Conservation (phyloP, 495 filamentous ascomycete genomes). For the Neurospora sp. region DNA sequence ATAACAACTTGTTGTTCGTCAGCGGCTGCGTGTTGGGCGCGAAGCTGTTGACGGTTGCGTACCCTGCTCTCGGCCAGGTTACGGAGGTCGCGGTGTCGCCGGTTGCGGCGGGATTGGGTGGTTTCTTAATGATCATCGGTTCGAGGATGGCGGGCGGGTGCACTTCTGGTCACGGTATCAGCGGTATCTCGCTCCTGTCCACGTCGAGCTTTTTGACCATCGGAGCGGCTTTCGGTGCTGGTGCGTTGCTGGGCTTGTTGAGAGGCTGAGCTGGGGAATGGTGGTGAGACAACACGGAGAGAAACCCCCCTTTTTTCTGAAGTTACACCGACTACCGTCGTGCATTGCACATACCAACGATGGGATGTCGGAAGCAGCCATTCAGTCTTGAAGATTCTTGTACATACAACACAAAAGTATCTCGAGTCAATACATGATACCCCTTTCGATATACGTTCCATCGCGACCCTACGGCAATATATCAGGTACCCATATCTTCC, state of each 20-base stretch:
- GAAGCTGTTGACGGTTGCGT: constrained; percentile 16
- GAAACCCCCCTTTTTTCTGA: background rate
- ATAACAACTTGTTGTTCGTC: constrained; percentile 33
- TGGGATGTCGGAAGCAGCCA: background rate
- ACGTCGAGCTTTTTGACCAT: constrained; percentile 43
- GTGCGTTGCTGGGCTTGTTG: constrained; percentile 19
- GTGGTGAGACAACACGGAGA: background rate
- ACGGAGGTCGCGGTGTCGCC: constrained; percentile 18
- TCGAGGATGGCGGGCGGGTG: constrained; percentile 47
- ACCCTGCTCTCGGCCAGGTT: constrained; percentile 16
- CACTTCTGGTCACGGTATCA: constrained; percentile 51
- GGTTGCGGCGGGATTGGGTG: constrained; percentile 31
- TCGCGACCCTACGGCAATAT: background rate
- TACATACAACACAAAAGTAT: background rate
- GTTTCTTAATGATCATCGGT: constrained; percentile 41
- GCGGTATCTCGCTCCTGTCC: constrained; percentile 40
- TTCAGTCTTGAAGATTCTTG: background rate
- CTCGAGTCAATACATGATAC: background rate
- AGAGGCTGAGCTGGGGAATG: constrained; percentile 1
- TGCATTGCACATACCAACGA: background rate
- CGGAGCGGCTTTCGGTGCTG: constrained; percentile 38
- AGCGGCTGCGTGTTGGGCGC: constrained; percentile 35
- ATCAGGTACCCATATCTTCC: background rate
- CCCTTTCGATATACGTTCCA: background rate
- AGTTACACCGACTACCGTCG: background rate